These are phyloP conservation scores for Xylaria polymorpha DNA, from an alignment of 2,329 filamentous ascomycete genomes.

Conservation along the genomic window DNA sequence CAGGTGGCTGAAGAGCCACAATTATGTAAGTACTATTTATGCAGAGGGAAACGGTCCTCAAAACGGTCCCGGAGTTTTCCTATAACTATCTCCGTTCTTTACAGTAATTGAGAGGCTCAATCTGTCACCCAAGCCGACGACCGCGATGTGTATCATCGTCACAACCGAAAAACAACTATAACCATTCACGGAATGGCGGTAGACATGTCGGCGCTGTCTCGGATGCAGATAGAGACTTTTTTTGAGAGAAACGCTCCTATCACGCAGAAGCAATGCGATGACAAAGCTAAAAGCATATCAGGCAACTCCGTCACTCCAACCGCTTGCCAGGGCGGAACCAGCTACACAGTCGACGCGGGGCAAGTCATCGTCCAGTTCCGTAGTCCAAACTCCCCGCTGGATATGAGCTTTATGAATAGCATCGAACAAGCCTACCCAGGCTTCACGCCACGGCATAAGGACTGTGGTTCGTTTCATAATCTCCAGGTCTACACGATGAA, in stretches of 20 bases:
- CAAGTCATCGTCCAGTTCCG: conserved; percentile 34
- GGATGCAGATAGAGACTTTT: conserved; percentile 29
- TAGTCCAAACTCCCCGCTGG: conserved; percentile 16
- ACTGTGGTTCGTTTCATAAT: conserved; percentile 18
- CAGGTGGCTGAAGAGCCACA: no score
- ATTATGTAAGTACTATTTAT: no score
- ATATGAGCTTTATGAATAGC: conserved; percentile 25
- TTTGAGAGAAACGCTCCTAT: conserved; percentile 26
- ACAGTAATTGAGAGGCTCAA: neutral
- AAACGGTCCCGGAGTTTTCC: neutral
- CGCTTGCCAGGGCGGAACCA: conserved; percentile 32
- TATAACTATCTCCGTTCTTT: neutral
- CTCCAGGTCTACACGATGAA: conserved; percentile 37
- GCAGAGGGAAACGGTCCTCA: no score
- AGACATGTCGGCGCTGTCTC: conserved; percentile 27
- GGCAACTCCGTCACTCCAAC: conserved; percentile 26
- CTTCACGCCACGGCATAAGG: conserved; percentile 33
- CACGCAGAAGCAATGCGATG: conserved; percentile 34
- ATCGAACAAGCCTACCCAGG: conserved; percentile 36
- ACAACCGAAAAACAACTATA: neutral
- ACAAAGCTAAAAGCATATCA: conserved; percentile 25
- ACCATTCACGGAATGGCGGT: conserved; percentile 24
- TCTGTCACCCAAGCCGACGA: no score
- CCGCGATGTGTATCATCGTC: neutral
- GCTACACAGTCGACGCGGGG: conserved; percentile 35